Evolutionary conservation across 163 green algal species (phyloP), one percentile per base, ranked within the genome.

Genomic region (Smithsoniella earleae): DNA sequence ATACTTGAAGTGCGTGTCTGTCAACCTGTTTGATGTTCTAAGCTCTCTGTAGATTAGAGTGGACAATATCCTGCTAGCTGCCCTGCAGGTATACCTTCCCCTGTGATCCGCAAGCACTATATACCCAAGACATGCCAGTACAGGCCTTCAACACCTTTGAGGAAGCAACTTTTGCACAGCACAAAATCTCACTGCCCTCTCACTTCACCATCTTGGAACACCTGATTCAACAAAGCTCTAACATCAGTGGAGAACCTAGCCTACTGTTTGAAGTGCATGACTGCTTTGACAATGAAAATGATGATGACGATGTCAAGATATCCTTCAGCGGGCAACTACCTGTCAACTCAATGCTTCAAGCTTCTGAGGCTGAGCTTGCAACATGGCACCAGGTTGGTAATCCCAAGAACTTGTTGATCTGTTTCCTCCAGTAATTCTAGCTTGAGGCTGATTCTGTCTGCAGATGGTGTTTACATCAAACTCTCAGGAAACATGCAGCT

Each of bases 111-210:
- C 58, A 69, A 69, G 58, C 58, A 3, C 58, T 69, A n/a, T 69
- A 69, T 38, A 69, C 58, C 22, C 58, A 69, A 69, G 58, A 69
- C 27, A 34, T 69, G 18, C 58, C 58, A 22, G 58, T 69, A 4
- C 58, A 69, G 34, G 58, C 18, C 22, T 30, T 16, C 0, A 30
- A 33, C 5, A 4, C 6, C 8, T 69, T 69, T 13, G 58, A 69
- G 43, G 58, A 69, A 22, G 58, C 58, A 16, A 69, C 58, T 22
- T 69, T 69, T 1, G 58, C 58, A 43, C 58, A 43, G n/a, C 58
- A 69, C 27, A 30, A 34, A 0, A 69, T 69, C n/a, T 30, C 16
- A 20, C 58, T 69, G 5, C 58, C 58, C 16, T 3, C n/a, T 0
- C 30, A 31, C 28, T n/a, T 33, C 34, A 30, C 25, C 5, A 69